Evolutionary conservation across 495 filamentous ascomycete species (phyloP).

Genomic region (Aspergillus sclerotiicarbonarius): DNA sequence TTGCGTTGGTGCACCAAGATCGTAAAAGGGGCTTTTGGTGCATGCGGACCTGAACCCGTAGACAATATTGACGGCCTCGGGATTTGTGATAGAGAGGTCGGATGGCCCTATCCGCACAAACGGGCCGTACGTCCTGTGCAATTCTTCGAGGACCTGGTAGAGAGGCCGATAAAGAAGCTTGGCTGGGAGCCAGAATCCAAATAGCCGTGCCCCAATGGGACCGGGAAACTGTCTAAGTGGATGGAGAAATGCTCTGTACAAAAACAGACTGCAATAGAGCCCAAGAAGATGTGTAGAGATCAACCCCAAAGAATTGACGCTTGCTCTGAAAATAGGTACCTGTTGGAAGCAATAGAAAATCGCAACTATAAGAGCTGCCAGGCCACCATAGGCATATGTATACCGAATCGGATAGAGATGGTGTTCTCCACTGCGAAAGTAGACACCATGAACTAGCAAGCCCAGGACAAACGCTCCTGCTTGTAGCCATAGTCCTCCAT

Average conservation of each 20-base stretch:
- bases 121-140: not conserved
- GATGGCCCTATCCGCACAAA: slow-evolving; percentile 17
- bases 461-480: too few relatives aligned
- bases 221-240: slow-evolving; percentile 8
- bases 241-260: slow-evolving; percentile 5
- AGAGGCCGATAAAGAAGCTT: not conserved
- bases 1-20: slow-evolving; percentile 21
- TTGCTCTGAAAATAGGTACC: not conserved
- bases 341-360: not conserved
- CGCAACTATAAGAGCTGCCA: not conserved
- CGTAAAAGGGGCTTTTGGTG: slow-evolving; percentile 39
- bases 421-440: slow-evolving; percentile 7
- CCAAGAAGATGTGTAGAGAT: not conserved
- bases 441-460: slow-evolving; percentile 4
- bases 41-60: slow-evolving; percentile 33
- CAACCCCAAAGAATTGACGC: not conserved
- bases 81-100: slow-evolving; percentile 19
- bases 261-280: slow-evolving; percentile 1
- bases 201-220: slow-evolving; percentile 4
- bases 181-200: not conserved
- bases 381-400: not conserved
- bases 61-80: slow-evolving; percentile 26
- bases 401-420: slow-evolving; percentile 1
- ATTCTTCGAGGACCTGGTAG: not conserved
- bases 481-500: too few relatives aligned